phyloP scores from a whole-genome alignment of 306 rosid genomes.

The Vigna hirtella region DNA sequence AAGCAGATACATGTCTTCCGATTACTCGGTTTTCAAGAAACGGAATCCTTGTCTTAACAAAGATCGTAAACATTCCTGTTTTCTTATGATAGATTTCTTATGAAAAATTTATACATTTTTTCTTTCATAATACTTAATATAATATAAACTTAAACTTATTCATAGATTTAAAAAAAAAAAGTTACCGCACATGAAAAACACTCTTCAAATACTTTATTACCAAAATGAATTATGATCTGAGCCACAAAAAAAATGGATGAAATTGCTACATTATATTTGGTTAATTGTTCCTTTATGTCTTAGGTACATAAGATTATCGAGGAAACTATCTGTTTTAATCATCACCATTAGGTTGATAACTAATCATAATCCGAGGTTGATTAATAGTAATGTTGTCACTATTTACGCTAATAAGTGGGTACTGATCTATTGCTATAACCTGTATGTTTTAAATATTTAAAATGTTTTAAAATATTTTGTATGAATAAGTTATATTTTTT shows the following conservation, averaged over 20 bases:
- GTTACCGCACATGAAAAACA: no score
- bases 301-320: background rate
- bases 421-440: background rate
- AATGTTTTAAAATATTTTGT: no score
- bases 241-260: background rate
- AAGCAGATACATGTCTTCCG: background rate
- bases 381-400: background rate
- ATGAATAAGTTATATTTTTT: no score
- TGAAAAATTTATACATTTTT: no score
- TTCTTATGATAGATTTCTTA: no score
- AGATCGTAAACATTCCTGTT: background rate
- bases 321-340: slow-evolving; percentile 12
- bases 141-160: no score
- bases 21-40: slow-evolving; percentile 17
- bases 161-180: no score
- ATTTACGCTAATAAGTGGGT: slow-evolving; percentile 9
- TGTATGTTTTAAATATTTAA: background rate
- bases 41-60: background rate
- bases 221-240: no score
- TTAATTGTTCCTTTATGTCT: slow-evolving; percentile 16
- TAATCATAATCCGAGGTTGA: background rate
- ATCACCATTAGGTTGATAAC: slow-evolving; percentile 20
- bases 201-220: no score
- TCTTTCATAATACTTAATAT: no score
- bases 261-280: slow-evolving; percentile 2